These are phyloP conservation scores for Citrullus colocynthis DNA, from an alignment of 306 rosid genomes.

Conservation along the genomic window DNA sequence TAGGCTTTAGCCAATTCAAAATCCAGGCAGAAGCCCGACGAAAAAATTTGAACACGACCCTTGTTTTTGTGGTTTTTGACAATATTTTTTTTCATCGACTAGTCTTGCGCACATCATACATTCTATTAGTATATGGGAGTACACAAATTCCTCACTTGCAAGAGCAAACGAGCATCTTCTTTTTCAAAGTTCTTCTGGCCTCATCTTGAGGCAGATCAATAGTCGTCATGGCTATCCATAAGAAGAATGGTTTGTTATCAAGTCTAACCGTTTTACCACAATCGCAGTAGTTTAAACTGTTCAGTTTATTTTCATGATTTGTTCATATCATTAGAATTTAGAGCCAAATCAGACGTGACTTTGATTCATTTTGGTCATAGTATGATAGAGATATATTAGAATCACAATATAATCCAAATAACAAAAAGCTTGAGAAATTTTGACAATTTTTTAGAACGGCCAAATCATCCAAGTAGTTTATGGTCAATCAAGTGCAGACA, in stretches of 20 bases:
- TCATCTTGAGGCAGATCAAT: neutral
- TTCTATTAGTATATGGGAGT: neutral
- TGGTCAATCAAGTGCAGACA: neutral
- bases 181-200: neutral
- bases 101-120: neutral
- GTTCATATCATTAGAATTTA: no score
- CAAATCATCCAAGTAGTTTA: neutral
- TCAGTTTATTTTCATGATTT: neutral
- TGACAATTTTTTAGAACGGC: neutral
- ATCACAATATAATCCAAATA: neutral
- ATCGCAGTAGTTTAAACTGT: neutral
- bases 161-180: neutral
- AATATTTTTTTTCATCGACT: neutral
- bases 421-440: neutral
- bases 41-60: neutral
- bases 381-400: neutral
- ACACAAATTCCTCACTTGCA: neutral
- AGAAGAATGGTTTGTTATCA: neutral
- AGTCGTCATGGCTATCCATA: neutral
- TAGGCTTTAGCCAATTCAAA: no score
- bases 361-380: neutral
- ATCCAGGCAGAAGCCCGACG: neutral
- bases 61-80: neutral
- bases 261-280: neutral
- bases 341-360: neutral